A percentile compares a stretch with the other conserved stretches of the same genome.
These are phyloP conservation scores for Ascoidea tarda DNA, from an alignment of 805 yeast species.

Conservation along the genomic window DNA sequence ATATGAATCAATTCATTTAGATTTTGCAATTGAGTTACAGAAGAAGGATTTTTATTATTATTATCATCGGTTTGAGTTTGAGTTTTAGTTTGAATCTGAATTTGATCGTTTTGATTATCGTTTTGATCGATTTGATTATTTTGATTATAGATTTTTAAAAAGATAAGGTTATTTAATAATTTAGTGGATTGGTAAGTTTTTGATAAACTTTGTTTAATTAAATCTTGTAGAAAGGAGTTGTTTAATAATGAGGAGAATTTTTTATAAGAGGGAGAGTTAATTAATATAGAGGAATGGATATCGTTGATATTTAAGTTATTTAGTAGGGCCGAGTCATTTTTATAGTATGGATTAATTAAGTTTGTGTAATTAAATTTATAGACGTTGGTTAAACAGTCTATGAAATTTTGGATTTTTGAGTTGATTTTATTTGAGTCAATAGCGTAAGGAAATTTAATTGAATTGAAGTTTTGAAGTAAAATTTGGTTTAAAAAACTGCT, in stretches of 20 bases:
- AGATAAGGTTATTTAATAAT: conserved; percentile 1
- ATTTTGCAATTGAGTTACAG: no score
- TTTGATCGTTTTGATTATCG: background rate
- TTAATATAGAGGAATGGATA: background rate
- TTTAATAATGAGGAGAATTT: background rate
- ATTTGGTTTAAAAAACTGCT: background rate
- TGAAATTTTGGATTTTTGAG: conserved; percentile 2
- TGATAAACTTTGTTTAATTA: conserved; percentile 3
- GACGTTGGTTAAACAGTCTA: background rate
- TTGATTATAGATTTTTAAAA: conserved; percentile 3
- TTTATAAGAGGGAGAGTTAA: background rate
- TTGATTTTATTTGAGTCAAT: conserved; percentile 1
- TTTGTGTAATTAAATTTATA: background rate
- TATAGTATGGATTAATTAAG: background rate
- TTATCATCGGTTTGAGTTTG: no score
- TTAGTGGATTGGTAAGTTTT: conserved; percentile 9
- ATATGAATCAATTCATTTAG: background rate
- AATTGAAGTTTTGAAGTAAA: background rate
- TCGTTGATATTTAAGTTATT: background rate
- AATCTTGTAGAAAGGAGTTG: conserved; percentile 1
- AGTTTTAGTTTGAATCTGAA: no score
- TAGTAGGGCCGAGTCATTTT: background rate
- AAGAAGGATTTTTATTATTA: no score
- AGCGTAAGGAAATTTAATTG: conserved; percentile 4
- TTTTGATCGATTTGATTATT: background rate